Base-by-base conservation (phyloP, 345 rosid species). In the Erysimum cheiranthoides region DNA sequence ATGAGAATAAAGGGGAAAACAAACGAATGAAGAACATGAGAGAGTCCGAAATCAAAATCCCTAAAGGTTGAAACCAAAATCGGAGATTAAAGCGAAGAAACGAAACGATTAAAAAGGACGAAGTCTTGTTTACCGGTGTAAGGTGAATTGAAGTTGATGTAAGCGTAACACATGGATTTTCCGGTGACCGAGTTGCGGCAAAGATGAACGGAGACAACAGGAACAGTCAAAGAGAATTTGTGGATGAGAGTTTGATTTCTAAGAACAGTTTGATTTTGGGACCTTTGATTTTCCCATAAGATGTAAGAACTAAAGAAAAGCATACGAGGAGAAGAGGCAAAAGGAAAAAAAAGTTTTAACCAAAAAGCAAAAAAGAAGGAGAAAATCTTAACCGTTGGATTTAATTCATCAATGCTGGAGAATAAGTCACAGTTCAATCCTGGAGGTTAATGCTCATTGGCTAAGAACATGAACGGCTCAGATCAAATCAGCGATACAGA, bases 161-260 rank as follows among this genome's bases (percentile, higher is more conserved):
- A 90, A 61, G 78, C 89, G 56, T 89, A 90, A 27, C 94, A 50
- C 70, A 87, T 81, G 8, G 96, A 88, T 63, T 79, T 78, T n/a
- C 77, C 81, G 52, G 92, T 79, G 59, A 49, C 43, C 1, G 80
- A 30, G 78, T 84, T 80, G 17, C 84, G 84, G 78, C 97, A 90
- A 66, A 89, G 68, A 56, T 86, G 89, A 21, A 81, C 72, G 59
- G 90, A 85, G 66, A 28, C 36, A 16, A 89, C 32, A 38, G 84
- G 83, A 14, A 82, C 86, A 10, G 78, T 52, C 13, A 21, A 34
- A 14, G 75, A 46, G 82, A 90, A 86, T 62, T 61, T 82, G 0
- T 7, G 18, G 14, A 42, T 4, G 68, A 89, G 86, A 71, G 89
- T 88, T 12, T 34, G 11, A n/a, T n/a, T n/a, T n/a, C n/a, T n/a